These are phyloP conservation scores for Diaporthe ampelina DNA, from an alignment of 2,329 filamentous ascomycete genomes.

Conservation along the genomic window DNA sequence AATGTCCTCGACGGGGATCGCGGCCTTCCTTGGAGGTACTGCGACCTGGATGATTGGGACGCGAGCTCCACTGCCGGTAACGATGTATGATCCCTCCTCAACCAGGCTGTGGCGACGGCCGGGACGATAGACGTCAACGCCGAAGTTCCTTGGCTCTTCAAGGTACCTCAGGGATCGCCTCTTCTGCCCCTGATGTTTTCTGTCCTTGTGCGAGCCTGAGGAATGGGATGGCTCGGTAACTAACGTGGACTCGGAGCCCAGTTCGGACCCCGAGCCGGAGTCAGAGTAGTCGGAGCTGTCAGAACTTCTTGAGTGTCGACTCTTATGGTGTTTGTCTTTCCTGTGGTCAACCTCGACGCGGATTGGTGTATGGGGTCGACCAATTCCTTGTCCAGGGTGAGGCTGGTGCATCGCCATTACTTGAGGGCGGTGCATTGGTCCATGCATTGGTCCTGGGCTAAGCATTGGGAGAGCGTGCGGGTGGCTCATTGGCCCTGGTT, in stretches of 20 bases:
- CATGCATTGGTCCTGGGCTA: constrained; percentile 22
- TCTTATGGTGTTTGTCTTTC: constrained; percentile 15
- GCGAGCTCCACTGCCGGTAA: constrained; percentile 29
- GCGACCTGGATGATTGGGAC: constrained; percentile 22
- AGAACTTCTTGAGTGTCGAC: constrained; percentile 29
- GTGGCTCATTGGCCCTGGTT: constrained; percentile 3
- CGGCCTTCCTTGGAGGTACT: not conserved
- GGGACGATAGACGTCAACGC: constrained; percentile 7
- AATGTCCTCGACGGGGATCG: constrained; percentile 19
- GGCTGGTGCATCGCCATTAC: constrained; percentile 21
- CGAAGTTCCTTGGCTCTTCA: constrained; percentile 25
- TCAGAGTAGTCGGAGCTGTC: constrained; percentile 33
- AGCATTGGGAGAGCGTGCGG: constrained; percentile 6
- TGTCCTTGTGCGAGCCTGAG: constrained; percentile 8
- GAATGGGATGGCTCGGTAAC: constrained; percentile 30
- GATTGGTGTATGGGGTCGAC: constrained; percentile 28
- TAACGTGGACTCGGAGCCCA: constrained; percentile 3
- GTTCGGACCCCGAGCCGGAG: constrained; percentile 11
- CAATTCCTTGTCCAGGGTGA: not conserved
- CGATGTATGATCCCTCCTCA: constrained; percentile 28
- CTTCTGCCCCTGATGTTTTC: not conserved
- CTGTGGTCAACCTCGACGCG: constrained; percentile 19
- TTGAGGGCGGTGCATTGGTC: not conserved
- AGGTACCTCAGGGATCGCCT: constrained; percentile 3
- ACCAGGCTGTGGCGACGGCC: constrained; percentile 19